Evolutionary conservation across 2,329 filamentous ascomycete species (phyloP), one percentile per base, ranked within the genome.

Genomic region (Xylariaceae sp.): DNA sequence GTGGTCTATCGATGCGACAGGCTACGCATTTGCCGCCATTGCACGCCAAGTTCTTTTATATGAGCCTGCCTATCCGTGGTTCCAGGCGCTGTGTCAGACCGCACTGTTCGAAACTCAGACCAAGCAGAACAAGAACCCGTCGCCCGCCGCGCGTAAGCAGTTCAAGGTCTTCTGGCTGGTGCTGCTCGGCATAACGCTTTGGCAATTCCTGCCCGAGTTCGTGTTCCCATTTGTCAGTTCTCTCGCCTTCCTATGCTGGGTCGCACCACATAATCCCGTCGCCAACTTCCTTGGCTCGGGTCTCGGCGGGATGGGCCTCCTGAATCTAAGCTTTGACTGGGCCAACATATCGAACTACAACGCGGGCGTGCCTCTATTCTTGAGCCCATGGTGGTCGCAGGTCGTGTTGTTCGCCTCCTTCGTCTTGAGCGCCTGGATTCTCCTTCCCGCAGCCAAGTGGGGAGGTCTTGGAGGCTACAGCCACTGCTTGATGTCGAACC

Each of bases 201-300:
- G 83, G 83, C 82, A 86, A 53, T 85, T 86, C 55, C 67, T 86
- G 0, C 83, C 83, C 0, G 82, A 86, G 63, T 86, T 77, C 46
- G 75, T 80, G 1, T 85, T 85, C 51, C 82, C 82, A 0, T 80
- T 86, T 64, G 72, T 83, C 1, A 80, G 77, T 6, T 85, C 83
- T 0, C 72, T 86, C 6, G 81, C 83, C 2, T 84, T 85, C 44
- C 73, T 86, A 4, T 86, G 83, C 69, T 86, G 83, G 83, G 81
- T 86, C 2, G 82, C 83, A 2, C 82, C 82, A 1, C 73, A 74
- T 13, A 85, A 84, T 59, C 67, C 75, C 2, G 74, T 78, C 0
- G 82, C 81, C 55, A 86, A 85, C 61, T 86, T 85, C 59, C 70
- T 86, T 15, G 82, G 83, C 1, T 77, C 79, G 4, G 83, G 83